Evolutionary conservation across 2,329 filamentous ascomycete species (phyloP).

Genomic region (Rutstroemia sp.): DNA sequence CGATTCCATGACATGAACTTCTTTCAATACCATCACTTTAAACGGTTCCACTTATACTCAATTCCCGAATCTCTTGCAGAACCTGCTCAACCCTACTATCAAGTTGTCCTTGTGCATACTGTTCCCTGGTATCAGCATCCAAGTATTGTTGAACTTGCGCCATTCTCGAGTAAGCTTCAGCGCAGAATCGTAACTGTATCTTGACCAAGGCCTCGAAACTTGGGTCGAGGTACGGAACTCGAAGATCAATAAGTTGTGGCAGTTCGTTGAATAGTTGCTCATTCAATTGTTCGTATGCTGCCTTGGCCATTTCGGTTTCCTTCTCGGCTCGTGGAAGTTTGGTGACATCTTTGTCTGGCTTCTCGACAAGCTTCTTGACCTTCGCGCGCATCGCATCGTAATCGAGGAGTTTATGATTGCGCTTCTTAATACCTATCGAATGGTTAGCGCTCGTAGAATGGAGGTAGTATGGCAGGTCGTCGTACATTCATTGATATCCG

Average conservation of each 20-base stretch:
- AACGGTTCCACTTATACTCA: slow-evolving; percentile 79
- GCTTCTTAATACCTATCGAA: slow-evolving; percentile 85
- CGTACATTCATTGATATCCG: slow-evolving; percentile 94
- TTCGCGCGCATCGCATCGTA: slow-evolving; percentile 94
- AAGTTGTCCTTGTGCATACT: slow-evolving; percentile 89
- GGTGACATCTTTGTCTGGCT: slow-evolving; percentile 96
- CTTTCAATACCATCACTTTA: slow-evolving; percentile 30
- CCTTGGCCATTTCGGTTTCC: slow-evolving; percentile 90
- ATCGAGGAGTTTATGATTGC: slow-evolving; percentile 95
- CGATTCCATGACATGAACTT: background rate
- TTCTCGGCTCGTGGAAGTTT: slow-evolving; percentile 95
- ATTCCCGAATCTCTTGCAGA: slow-evolving; percentile 88
- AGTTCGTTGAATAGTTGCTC: slow-evolving; percentile 90
- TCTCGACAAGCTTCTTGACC: slow-evolving; percentile 94
- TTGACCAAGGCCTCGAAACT: slow-evolving; percentile 97
- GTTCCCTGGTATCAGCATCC: slow-evolving; percentile 88
- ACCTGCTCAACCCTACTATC: slow-evolving; percentile 92
- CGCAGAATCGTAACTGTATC: slow-evolving; percentile 95
- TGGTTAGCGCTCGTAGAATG: slow-evolving; percentile 15
- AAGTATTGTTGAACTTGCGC: slow-evolving; percentile 98
- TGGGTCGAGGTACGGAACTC: slow-evolving; percentile 94
- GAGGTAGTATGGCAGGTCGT: background rate
- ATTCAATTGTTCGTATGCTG: slow-evolving; percentile 92
- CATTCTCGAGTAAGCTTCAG: slow-evolving; percentile 96
- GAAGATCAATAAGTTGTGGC: slow-evolving; percentile 91